Conservation (phyloP, 805 yeast genomes). For the Jamesozyma lodderae region DNA sequence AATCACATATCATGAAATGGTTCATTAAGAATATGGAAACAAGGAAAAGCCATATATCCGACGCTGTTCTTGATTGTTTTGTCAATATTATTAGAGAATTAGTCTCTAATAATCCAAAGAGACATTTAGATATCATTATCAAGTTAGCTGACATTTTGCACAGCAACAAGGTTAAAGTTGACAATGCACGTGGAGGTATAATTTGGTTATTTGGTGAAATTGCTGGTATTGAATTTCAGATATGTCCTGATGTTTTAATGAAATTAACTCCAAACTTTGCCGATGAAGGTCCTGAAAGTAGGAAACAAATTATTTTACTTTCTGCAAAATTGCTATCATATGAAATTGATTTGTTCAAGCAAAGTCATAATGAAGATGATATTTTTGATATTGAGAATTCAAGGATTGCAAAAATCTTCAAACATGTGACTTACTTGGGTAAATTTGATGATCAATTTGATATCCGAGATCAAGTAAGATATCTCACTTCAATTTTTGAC, state of each 20-base stretch:
- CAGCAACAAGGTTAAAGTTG: constrained; percentile 20
- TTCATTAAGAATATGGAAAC: constrained; percentile 41
- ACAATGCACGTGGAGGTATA: constrained; percentile 67
- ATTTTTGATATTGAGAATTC: constrained; percentile 29
- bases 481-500: constrained; percentile 52
- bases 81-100: constrained; percentile 64
- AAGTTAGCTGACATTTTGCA: constrained; percentile 36
- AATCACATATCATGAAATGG: constrained; percentile 53
- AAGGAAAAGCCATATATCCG: constrained; percentile 10
- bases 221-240: constrained; percentile 35
- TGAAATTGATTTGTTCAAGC: constrained; percentile 36
- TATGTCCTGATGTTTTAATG: constrained; percentile 74
- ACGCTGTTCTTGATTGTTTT: constrained; percentile 46
- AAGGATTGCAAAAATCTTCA: constrained; percentile 44
- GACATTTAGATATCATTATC: constrained; percentile 46
- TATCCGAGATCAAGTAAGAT: constrained; percentile 77
- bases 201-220: constrained; percentile 91
- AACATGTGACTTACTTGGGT: constrained; percentile 51
- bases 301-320: constrained; percentile 61
- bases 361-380: constrained; percentile 11
- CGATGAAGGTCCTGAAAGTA: constrained; percentile 45
- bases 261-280: constrained; percentile 45
- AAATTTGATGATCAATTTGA: constrained; percentile 70
- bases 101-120: constrained; percentile 52
- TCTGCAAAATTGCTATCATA: constrained; percentile 64